Percentiles rank a stretch among this genome's conserved stretches.
phyloP scores from a whole-genome alignment of 2,329 filamentous ascomycete species.

The Ceratocystiopsis brevicomis region DNA sequence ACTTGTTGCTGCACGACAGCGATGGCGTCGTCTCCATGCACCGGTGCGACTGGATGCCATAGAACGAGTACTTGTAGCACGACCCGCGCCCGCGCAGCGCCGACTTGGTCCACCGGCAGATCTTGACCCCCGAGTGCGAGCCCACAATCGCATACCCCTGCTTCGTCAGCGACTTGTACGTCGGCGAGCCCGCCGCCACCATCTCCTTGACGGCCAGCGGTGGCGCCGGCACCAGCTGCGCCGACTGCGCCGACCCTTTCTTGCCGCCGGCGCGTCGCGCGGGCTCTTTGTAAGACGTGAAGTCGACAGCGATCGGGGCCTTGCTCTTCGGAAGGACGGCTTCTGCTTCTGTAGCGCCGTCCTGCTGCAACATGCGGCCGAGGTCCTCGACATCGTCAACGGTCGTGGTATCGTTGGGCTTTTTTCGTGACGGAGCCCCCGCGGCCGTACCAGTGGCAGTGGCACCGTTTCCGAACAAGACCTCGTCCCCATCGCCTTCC shows the following conservation, averaged over 20 bases:
- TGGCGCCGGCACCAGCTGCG: constrained; percentile 5
- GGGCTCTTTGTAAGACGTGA: constrained; percentile 42
- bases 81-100: constrained; percentile 81
- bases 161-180: constrained; percentile 75
- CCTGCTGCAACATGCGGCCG: constrained; percentile 40
- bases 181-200: constrained; percentile 82
- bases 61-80: constrained; percentile 96
- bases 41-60: constrained; percentile 87
- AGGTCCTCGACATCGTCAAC: constrained; percentile 77
- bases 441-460: constrained; percentile 15
- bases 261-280: constrained; percentile 8
- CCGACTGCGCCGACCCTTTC: constrained; percentile 20
- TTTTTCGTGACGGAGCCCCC: constrained; percentile 19
- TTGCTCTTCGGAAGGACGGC: constrained; percentile 12
- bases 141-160: constrained; percentile 93
- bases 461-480: constrained; percentile 28
- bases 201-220: constrained; percentile 55
- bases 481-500: constrained; percentile 16
- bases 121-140: constrained; percentile 89
- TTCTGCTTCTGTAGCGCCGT: constrained; percentile 15
- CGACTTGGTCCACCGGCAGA: constrained; percentile 96
- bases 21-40: constrained; percentile 98
- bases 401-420: constrained; percentile 16
- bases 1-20: constrained; percentile 92
- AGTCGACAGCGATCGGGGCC: constrained; percentile 60